A percentile compares a stretch with the other conserved stretches of the same genome.
Conservation (phyloP, 1,284 basidiomycete genomes). For the Ustilago shanxiensis region DNA sequence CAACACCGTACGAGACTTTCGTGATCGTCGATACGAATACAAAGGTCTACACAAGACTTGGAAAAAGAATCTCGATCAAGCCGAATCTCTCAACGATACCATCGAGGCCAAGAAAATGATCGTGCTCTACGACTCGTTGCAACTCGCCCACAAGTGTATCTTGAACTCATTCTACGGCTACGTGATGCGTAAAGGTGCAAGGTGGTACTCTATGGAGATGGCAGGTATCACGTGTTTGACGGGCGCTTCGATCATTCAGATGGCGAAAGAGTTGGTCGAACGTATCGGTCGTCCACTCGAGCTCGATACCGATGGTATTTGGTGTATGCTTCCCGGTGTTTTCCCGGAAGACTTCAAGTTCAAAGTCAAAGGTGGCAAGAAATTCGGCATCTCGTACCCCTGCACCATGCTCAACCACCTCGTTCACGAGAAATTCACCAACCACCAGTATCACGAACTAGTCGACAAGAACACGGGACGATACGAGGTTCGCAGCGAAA, state of each 20-base stretch:
- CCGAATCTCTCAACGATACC: conserved; percentile 81
- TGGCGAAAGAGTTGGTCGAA: conserved; percentile 95
- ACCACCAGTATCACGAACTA: conserved; percentile 96
- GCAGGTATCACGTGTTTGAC: conserved; percentile 99
- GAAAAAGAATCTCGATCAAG: conserved; percentile 96
- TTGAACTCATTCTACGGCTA: conserved; percentile 99
- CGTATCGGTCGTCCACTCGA: conserved; percentile 97
- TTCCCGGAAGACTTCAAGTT: conserved; percentile 99
- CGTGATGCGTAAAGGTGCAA: conserved; percentile 98
- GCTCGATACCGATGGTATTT: conserved; percentile 98
- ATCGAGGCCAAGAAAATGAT: conserved; percentile 99
- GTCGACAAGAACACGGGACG: conserved; percentile 82
- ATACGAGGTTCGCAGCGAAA: conserved; percentile 91
- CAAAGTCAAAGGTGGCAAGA: conserved; percentile 87
- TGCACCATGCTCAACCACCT: conserved; percentile 99
- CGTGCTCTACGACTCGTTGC: conserved; percentile 98
- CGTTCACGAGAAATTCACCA: conserved; percentile 94
- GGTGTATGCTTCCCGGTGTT: conserved; percentile 99
- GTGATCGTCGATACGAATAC: conserved; percentile 98
- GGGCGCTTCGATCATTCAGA: conserved; percentile 98
- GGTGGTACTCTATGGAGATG: conserved; percentile 99
- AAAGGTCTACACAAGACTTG: conserved; percentile 98
- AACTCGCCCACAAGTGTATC: conserved; percentile 99
- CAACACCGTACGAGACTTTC: conserved; percentile 95
- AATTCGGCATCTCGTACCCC: conserved; percentile 93